Evolutionary conservation across 805 yeast genomes (phyloP).

Genomic region (Candida nitratophila): DNA sequence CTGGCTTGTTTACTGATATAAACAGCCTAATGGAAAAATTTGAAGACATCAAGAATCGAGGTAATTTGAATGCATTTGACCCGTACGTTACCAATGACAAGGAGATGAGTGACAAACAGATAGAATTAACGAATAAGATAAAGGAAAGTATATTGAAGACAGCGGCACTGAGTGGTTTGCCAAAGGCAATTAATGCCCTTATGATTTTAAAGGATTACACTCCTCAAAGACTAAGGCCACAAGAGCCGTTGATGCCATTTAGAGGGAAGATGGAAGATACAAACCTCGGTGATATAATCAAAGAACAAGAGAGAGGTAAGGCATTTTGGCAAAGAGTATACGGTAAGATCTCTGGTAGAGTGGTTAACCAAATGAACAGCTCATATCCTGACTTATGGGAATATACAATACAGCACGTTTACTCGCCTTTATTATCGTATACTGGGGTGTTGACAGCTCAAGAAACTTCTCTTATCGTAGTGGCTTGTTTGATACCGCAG

Average conservation of each 20-base stretch:
- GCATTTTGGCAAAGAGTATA: conserved; percentile 70
- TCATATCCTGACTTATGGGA: conserved; percentile 87
- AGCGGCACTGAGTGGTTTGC: conserved; percentile 76
- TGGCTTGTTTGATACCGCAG: conserved; percentile 81
- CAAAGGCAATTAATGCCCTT: conserved; percentile 76
- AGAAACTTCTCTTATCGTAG: conserved; percentile 72
- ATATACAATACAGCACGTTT: conserved; percentile 64
- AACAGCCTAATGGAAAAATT: conserved; percentile 20
- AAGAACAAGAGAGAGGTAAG: conserved; percentile 39
- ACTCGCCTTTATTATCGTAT: conserved; percentile 69
- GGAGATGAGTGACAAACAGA: conserved; percentile 13
- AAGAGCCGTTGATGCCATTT: conserved; percentile 5
- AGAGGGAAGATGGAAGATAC: neutral
- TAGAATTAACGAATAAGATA: conserved; percentile 38
- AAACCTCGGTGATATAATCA: conserved; percentile 9
- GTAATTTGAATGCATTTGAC: conserved; percentile 3
- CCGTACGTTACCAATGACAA: conserved; percentile 32
- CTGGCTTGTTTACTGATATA: conserved; percentile 1
- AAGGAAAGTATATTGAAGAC: conserved; percentile 77
- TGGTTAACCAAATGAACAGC: conserved; percentile 54
- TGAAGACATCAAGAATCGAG: conserved; percentile 11
- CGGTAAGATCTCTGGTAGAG: conserved; percentile 64
- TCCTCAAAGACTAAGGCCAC: conserved; percentile 31
- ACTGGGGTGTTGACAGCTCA: conserved; percentile 52
- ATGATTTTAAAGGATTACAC: conserved; percentile 58